Conservation (phyloP, 768 basidiomycete species). For the Lentinula sp. region DNA sequence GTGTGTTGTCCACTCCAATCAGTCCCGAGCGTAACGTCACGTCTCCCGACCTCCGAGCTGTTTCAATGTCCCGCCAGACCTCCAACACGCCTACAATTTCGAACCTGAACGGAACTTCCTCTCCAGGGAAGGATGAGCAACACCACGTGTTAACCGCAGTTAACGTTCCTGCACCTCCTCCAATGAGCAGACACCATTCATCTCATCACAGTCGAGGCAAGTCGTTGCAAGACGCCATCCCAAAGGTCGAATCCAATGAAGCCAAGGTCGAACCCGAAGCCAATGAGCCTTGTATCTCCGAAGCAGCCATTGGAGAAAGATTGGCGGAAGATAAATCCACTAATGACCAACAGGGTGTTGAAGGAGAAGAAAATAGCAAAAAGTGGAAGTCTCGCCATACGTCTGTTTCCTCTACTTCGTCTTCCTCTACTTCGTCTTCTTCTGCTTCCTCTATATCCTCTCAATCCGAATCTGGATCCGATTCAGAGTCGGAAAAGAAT, state of each 20-base stretch:
- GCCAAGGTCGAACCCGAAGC: not conserved
- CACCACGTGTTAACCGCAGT: constrained; percentile 27
- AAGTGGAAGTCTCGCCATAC: not conserved
- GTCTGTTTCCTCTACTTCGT: not conserved
- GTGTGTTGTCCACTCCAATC: not conserved
- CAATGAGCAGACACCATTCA: constrained; percentile 20
- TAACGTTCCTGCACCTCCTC: constrained; percentile 27
- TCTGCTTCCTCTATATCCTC: constrained; percentile 2
- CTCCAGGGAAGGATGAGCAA: constrained; percentile 9
- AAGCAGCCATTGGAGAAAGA: not conserved
- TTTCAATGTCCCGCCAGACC: constrained; percentile 6
- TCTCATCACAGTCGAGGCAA: constrained; percentile 16
- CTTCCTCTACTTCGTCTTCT: constrained; percentile 3
- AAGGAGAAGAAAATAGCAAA: not conserved
- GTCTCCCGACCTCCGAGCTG: not conserved
- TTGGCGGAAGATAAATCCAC: not conserved
- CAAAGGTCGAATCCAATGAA: not conserved
- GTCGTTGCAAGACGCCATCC: constrained; percentile 12
- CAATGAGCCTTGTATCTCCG: not conserved
- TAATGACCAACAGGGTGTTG: not conserved
- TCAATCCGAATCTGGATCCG: not conserved
- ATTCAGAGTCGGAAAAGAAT: constrained; percentile 9
- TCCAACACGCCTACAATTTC: not conserved
- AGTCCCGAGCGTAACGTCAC: not conserved
- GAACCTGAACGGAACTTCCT: not conserved